Evolutionary conservation across 768 basidiomycete genomes (phyloP).

Genomic region (Suillus tomentosus): DNA sequence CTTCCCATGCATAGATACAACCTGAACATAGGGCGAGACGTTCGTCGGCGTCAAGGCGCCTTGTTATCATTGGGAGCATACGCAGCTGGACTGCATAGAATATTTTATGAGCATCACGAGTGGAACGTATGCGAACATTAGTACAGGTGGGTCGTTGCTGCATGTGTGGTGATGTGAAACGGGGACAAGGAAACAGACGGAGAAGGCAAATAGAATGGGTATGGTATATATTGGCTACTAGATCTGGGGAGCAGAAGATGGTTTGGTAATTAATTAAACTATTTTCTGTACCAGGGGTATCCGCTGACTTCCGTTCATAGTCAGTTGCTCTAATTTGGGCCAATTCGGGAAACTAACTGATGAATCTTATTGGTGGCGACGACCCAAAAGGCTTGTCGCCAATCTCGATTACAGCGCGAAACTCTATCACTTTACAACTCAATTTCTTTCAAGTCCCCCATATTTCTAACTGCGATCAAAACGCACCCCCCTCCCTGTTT

Average conservation of each 20-base stretch:
- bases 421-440: conserved; percentile 59
- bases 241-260: conserved; percentile 35
- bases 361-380: conserved; percentile 39
- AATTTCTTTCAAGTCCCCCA: conserved; percentile 33
- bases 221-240: conserved; percentile 34
- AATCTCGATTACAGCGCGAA: conserved; percentile 46
- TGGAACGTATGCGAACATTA: conserved; percentile 74
- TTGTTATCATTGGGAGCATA: conserved; percentile 69
- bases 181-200: conserved; percentile 18
- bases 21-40: conserved; percentile 51
- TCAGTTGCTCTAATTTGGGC: conserved; percentile 30
- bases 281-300: conserved; percentile 31
- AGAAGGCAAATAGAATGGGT: conserved; percentile 17
- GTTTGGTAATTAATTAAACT: conserved; percentile 42
- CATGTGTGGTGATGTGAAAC: conserved; percentile 38
- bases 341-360: conserved; percentile 30
- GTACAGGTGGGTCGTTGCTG: conserved; percentile 70
- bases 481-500: background rate
- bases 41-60: conserved; percentile 78
- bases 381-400: conserved; percentile 44
- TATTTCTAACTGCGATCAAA: conserved; percentile 9
- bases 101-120: conserved; percentile 78
- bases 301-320: conserved; percentile 15
- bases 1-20: conserved; percentile 68
- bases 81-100: conserved; percentile 71